Percentiles rank a stretch among this genome's conserved stretches.
Evolutionary conservation across 352 stramenopile species (phyloP).

Genomic region (Globisporangium carolinianum): DNA sequence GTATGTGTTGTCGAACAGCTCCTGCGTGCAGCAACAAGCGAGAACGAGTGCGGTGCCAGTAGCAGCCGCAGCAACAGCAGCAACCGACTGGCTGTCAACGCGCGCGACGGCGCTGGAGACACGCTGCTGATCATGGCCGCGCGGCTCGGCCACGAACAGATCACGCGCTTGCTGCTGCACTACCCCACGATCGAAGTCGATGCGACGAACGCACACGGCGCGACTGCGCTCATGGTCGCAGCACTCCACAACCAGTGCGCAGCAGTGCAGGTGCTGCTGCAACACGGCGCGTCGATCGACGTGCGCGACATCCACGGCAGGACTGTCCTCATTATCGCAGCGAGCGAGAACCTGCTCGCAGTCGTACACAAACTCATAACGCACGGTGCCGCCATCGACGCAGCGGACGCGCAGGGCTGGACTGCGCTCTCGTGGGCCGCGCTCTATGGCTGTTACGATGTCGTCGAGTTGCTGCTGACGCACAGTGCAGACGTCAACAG

Average conservation of each 20-base stretch:
- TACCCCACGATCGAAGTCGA: slow-evolving; percentile 1
- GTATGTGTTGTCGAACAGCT: background rate
- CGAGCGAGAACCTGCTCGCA: background rate
- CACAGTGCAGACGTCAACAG: slow-evolving; percentile 6
- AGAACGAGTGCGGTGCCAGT: background rate
- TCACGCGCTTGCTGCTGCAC: slow-evolving; percentile 15
- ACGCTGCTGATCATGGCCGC: slow-evolving; percentile 7
- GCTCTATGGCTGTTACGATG: slow-evolving; percentile 1
- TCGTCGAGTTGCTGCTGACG: background rate
- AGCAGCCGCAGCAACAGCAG: background rate
- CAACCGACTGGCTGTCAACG: background rate
- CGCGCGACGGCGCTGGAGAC: slow-evolving; percentile 1
- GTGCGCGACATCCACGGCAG: background rate
- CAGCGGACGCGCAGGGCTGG: slow-evolving; percentile 8
- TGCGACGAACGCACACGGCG: background rate
- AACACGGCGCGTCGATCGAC: background rate
- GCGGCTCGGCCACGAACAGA: slow-evolving; percentile 16
- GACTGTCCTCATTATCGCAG: slow-evolving; percentile 1
- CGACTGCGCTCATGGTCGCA: slow-evolving; percentile 4
- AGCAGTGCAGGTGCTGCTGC: background rate
- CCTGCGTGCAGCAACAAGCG: background rate
- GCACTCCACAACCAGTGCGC: background rate
- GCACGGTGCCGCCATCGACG: slow-evolving; percentile 1
- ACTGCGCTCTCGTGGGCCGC: slow-evolving; percentile 7
- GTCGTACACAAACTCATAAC: slow-evolving; percentile 1